A percentile compares a stretch with the other conserved stretches of the same genome.
These are phyloP conservation scores for Gaultheria prostrata DNA, from an alignment of 148 eudicot species.

Conservation along the genomic window DNA sequence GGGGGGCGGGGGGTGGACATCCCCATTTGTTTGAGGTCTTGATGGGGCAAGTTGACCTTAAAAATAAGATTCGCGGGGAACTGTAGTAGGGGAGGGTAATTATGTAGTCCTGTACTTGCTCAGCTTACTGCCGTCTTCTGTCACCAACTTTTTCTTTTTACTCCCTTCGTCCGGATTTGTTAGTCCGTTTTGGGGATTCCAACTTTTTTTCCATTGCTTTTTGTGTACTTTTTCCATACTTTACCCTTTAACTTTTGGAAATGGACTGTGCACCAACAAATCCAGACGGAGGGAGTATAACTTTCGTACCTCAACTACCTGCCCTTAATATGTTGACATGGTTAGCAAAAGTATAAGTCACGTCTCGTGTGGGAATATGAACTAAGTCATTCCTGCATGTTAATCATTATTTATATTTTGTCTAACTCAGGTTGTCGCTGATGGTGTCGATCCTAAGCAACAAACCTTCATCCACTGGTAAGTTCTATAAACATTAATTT, in stretches of 20 bases:
- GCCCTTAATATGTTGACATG: not conserved
- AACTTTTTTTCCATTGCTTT: no score
- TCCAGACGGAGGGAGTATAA: no score
- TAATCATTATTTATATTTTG: not conserved
- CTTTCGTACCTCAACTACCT: not conserved
- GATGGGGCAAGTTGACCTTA: not conserved
- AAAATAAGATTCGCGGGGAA: not conserved
- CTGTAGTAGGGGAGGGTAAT: not conserved
- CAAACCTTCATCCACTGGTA: conserved; percentile 73
- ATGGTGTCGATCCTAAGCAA: conserved; percentile 72
- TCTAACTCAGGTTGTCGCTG: conserved; percentile 52
- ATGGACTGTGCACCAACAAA: no score
- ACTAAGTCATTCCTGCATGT: not conserved
- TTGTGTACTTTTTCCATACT: no score
- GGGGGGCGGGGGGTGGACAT: not conserved
- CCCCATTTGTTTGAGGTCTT: not conserved
- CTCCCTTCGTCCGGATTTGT: no score
- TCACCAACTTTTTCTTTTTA: not conserved
- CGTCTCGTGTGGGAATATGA: not conserved
- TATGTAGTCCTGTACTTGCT: not conserved
- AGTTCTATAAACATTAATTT: conserved; percentile 14
- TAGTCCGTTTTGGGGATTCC: no score
- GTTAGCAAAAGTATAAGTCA: not conserved
- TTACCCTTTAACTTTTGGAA: no score
- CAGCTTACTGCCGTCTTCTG: not conserved